These are phyloP conservation scores for Pleurostoma richardsiae DNA, from an alignment of 2,329 filamentous ascomycete species.

Conservation along the genomic window DNA sequence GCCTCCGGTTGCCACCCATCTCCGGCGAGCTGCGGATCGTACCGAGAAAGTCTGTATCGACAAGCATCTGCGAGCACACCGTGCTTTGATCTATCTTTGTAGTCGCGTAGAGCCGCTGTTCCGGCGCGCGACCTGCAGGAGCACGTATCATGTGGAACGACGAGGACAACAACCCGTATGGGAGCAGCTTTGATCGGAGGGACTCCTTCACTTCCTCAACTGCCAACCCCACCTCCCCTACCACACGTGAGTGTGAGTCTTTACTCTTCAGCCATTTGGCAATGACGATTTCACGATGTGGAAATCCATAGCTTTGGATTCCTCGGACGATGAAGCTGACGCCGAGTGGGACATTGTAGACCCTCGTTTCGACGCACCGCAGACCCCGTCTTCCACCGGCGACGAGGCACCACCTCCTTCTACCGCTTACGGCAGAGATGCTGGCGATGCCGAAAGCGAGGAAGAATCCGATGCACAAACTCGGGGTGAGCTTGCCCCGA, in stretches of 20 bases:
- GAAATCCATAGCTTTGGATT: slow-evolving; percentile 28
- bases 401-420: slow-evolving; percentile 53
- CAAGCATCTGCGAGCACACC: too few species aligned
- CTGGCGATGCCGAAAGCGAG: slow-evolving; percentile 40
- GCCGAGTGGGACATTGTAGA: slow-evolving; percentile 40
- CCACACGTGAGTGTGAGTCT: slow-evolving; percentile 51
- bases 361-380: slow-evolving; percentile 59
- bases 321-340: slow-evolving; percentile 33
- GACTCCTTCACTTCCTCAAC: slow-evolving; percentile 71
- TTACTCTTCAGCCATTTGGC: slow-evolving; percentile 5
- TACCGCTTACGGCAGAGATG: slow-evolving; percentile 26
- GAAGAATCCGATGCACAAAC: slow-evolving; percentile 37
- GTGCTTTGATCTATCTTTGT: too few species aligned
- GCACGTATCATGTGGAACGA: slow-evolving; percentile 85
- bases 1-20: too few species aligned
- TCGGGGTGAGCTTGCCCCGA: slow-evolving; percentile 41
- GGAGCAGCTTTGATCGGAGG: slow-evolving; percentile 80
- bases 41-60: too few species aligned
- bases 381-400: slow-evolving; percentile 67
- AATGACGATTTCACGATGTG: slow-evolving; percentile 23
- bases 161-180: slow-evolving; percentile 97
- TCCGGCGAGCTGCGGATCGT: too few species aligned
- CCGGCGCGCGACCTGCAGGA: neutral
- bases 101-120: neutral
- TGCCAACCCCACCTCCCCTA: slow-evolving; percentile 60